Evolutionary conservation across 2,329 filamentous ascomycete species (phyloP), one percentile per base, ranked within the genome.

Genomic region (Pseudocercospora vitis): DNA sequence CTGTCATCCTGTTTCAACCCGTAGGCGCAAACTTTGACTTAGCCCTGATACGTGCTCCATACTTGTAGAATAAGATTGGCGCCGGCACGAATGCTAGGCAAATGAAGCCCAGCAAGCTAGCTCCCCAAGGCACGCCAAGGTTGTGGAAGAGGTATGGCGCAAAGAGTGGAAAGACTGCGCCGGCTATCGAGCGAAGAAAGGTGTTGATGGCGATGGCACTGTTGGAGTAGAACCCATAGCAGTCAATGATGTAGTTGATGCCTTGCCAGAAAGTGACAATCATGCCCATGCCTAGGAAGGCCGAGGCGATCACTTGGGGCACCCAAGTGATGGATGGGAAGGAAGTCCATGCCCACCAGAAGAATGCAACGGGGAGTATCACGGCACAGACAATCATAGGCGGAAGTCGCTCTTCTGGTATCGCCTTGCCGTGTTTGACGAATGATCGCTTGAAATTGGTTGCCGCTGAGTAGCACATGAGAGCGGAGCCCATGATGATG

Each of bases 301-400:
- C 63, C 2, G 68, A 70, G 1, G 73, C 65, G 4, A 76, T 62
- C 4, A 75, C 69, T 57, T 74, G 71, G 12, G 72, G 67, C 6
- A 74, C 66, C 73, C 73, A 75, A 18, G 61, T 66, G 35, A 76
- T 68, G 44, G 50, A 19, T 2, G 69, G 68, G 31, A 64, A 62
- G 1, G 68, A 70, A 5, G 65, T 71, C 75, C 76, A 78, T 4
- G 69, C 74, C 60, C 76, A 78, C 72, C 74, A 76, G 59, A 78
- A 78, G 4, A 78, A 64, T 2, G 74, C 73, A 1, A 68, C 63
- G 0, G 76, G 74, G 4, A 78, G 59, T 7, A 74, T 55, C 11
- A 73, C 57, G 0, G 69, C 73, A 18, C 72, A 73, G 9, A 76
- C 48, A 40, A 78, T 74, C 72, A 76, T 75, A 2, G 72, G 71